A percentile compares a stretch with the other conserved stretches of the same genome.
Evolutionary conservation across 192 early-diverging fungal species (phyloP).

Genomic region (Coemansia erecta): DNA sequence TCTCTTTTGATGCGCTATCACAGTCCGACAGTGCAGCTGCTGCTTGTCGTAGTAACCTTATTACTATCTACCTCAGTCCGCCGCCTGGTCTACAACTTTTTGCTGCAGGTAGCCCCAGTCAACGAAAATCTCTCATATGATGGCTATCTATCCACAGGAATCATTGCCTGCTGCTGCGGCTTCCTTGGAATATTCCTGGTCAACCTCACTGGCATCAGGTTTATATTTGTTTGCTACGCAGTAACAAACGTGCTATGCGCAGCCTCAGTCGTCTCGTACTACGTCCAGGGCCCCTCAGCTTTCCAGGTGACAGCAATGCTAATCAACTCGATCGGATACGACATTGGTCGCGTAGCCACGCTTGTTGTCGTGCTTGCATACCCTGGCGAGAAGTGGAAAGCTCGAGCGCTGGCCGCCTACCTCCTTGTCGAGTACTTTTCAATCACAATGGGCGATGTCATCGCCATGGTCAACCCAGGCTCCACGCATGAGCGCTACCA

Average conservation of each 20-base stretch:
- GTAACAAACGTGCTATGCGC: constrained; percentile 22
- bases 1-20: constrained; percentile 14
- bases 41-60: constrained; percentile 15
- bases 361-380: constrained; percentile 33
- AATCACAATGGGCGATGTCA: constrained; percentile 32
- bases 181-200: constrained; percentile 30
- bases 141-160: constrained; percentile 27
- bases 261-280: constrained; percentile 24
- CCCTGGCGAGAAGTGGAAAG: constrained; percentile 40
- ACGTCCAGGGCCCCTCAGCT: constrained; percentile 5
- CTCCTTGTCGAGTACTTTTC: constrained; percentile 31
- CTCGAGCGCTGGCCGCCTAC: constrained; percentile 21
- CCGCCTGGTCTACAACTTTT: constrained; percentile 24
- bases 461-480: constrained; percentile 17
- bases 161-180: constrained; percentile 22
- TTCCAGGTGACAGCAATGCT: constrained; percentile 16
- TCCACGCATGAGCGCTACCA: constrained; percentile 8
- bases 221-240: constrained; percentile 21
- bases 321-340: constrained; percentile 19
- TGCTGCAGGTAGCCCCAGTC: constrained; percentile 17
- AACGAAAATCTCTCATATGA: constrained; percentile 32
- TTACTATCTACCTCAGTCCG: constrained; percentile 23
- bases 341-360: constrained; percentile 30
- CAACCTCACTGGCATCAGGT: constrained; percentile 27
- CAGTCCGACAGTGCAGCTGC: constrained; percentile 26